Evolutionary conservation across 73 alveolate species (phyloP), one percentile per base, ranked within the genome.

Genomic region (Symbiodinium pilosum): DNA sequence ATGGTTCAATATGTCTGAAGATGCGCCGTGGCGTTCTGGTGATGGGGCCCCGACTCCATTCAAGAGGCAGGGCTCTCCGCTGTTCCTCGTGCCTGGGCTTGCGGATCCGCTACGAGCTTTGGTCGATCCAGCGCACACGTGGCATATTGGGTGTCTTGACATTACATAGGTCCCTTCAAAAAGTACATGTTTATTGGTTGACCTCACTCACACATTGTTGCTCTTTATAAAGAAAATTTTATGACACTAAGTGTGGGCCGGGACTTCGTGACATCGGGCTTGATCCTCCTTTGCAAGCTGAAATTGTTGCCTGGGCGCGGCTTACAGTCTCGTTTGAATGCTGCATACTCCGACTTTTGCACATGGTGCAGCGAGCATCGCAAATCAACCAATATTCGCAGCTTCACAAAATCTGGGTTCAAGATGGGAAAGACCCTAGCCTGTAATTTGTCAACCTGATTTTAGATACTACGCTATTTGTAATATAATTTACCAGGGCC

Each of bases 101-200:
- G 38, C 71, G 44, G 69, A 69, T 26, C 95, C 95, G 32, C 20
- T 12, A 14, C 42, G 75, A 11, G 47, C 71, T 21, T 26, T 89
- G 75, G 43, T 89, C 18, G 95, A 89, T 30, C 43, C 95, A 28
- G 95, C 95, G 24, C 95, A 89, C 41, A 89, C 95, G 20, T 89
- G 95, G 95, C 95, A 89, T 44, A 89, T 89, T 2, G 95, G 95
- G 95, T 36, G n/a, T n/a, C n/a, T n/a, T n/a, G n/a, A n/a, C n/a
- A n/a, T n/a, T 14, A 6, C 84, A 52, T 36, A 26, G 47, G 84
- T 47, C 40, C 26, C 30, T 4, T 26, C 4, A 2, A 38, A 84
- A 34, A 12, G 9, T 16, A 21, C 38, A 18, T 54, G 8, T 2
- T 20, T n/a, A 5, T 11, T 18, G 59, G 14, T 3, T 21, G 41